phyloP scores from a whole-genome alignment of 371 early-diverging fungal species.

The Mortierella sp. region DNA sequence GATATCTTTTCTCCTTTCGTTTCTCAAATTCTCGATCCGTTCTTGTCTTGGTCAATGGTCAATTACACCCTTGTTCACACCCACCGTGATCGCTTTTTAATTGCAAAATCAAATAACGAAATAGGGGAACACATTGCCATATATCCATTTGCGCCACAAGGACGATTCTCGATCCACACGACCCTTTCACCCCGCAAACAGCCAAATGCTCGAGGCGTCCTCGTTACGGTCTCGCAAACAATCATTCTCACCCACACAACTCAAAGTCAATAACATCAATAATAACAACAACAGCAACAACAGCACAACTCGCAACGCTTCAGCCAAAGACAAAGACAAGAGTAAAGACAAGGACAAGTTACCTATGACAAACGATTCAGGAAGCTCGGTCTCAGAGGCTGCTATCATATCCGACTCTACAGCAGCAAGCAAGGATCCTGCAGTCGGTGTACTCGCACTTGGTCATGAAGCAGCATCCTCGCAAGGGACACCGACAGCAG shows the following conservation, averaged over 20 bases:
- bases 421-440: slow-evolving; percentile 1
- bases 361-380: slow-evolving; percentile 24
- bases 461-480: slow-evolving; percentile 1
- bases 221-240: slow-evolving; percentile 38
- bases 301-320: slow-evolving; percentile 16
- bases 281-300: not conserved
- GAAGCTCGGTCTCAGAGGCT: slow-evolving; percentile 19
- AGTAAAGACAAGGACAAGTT: slow-evolving; percentile 14
- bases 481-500: slow-evolving; percentile 2
- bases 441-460: not conserved
- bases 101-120: not conserved
- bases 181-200: not conserved
- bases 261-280: slow-evolving; percentile 15
- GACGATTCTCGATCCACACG: not conserved
- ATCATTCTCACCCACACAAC: slow-evolving; percentile 19
- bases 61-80: not conserved
- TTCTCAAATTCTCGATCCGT: not conserved
- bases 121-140: not conserved
- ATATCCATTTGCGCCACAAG: not conserved
- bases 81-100: not conserved
- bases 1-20: not conserved
- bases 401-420: not conserved
- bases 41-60: not conserved
- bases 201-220: slow-evolving; percentile 33
- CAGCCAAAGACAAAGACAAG: not conserved